Evolutionary conservation across 2,329 filamentous ascomycete genomes (phyloP), one percentile per base, ranked within the genome.

Genomic region (Tolypocladium endophyticum): DNA sequence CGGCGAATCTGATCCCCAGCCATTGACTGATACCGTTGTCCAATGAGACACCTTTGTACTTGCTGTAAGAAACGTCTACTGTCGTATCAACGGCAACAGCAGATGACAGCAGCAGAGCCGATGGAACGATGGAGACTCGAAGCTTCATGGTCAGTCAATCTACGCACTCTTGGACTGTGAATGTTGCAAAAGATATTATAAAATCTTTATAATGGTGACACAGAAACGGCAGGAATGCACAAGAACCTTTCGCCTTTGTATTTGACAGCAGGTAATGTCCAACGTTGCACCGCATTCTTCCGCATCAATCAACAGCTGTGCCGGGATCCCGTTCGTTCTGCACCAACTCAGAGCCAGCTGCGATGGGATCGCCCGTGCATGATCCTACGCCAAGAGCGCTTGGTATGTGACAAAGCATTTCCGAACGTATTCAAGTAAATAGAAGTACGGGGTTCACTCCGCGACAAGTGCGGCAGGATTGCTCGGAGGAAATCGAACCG

Each of bases 1-100:
- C 85, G 1, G 89, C 89, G 74, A 85, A 94, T 52, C 88, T 83
- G 63, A 94, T 83, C 1, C 88, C 89, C 9, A 90, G 79, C 87
- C 88, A 93, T 70, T 87, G 80, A 2, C 81, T 84, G 55, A 91
- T 74, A 1, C 85, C 87, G 64, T 82, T 82, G 0, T 72, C 64
- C 1, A 80, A 74, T 1, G 76, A 68, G 4, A 75, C 72, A 11
- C 89, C 89, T 56, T 78, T 71, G 67, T 92, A 91, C 33, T 77
- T 81, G 36, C 86, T 81, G 68, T 92, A 92, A 3, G 79, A 80
- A 28, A 92, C 76, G 62, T 89, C 77, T 18, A 91, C 84, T 20
- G 62, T 67, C 20, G 62, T 65, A 20, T 61, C 61, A 59, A 66
- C 64, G 35, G 65, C 66, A 18, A 59, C 59, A 4, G 59, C 65